Conservation (phyloP, 805 yeast genomes). For the Starmerella sp. region DNA sequence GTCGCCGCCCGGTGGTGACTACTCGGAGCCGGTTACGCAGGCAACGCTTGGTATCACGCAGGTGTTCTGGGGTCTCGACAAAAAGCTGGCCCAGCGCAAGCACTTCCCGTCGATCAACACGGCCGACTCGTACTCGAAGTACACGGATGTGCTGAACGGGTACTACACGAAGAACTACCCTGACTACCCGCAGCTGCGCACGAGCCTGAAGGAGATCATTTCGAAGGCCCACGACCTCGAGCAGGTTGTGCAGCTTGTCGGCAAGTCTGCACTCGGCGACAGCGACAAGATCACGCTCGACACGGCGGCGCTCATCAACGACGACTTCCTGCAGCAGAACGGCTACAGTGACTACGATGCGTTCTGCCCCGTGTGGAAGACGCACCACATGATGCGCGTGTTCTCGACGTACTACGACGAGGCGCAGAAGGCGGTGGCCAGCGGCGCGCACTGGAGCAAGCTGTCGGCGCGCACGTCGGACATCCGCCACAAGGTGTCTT, state of each 20-base stretch:
- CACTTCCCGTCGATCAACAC: conserved; percentile 99
- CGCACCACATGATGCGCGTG: conserved; percentile 94
- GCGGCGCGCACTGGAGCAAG: conserved; percentile 92
- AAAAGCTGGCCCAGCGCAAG: conserved; percentile 97
- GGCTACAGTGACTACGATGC: conserved; percentile 98
- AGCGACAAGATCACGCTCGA: conserved; percentile 94
- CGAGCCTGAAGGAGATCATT: conserved; percentile 83
- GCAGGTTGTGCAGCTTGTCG: conserved; percentile 98
- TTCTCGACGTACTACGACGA: conserved; percentile 87
- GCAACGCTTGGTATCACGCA: conserved; percentile 99
- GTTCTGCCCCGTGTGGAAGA: conserved; percentile 99
- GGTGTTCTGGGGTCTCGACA: conserved; percentile 99
- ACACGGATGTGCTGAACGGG: conserved; percentile 74
- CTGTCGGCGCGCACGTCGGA: conserved; percentile 80
- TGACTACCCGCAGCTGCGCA: conserved; percentile 82
- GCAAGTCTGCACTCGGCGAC: conserved; percentile 95
- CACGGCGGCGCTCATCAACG: conserved; percentile 82
- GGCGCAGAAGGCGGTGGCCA: conserved; percentile 91
- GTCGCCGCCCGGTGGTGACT: conserved; percentile 99
- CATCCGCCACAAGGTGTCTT: conserved; percentile 84
- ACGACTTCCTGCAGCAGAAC: conserved; percentile 97
- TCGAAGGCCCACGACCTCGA: conserved; percentile 97
- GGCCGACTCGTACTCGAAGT: conserved; percentile 90
- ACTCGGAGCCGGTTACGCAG: conserved; percentile 98
- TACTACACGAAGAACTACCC: conserved; percentile 80